Base-by-base conservation (phyloP, 2,329 filamentous ascomycete species). In the Trichoderma polysporum region DNA sequence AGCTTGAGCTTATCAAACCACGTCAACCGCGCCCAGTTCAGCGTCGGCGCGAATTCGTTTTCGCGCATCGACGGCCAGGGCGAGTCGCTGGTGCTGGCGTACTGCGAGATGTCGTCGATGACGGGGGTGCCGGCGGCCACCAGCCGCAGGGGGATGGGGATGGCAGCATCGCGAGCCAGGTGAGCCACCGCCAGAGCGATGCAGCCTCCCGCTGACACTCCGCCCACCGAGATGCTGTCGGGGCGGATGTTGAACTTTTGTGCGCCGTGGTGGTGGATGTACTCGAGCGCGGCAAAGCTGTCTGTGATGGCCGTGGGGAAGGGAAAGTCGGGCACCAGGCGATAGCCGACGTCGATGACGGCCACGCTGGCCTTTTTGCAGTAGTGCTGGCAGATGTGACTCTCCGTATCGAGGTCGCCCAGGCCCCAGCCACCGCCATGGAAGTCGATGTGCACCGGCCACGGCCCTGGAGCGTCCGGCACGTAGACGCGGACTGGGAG, bases 261-360 rank as follows among this genome's bases (percentile, higher is more conserved):
- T 1, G 74, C 73, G 19, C 78, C 79, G 10, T 77, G 71, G 12
- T 71, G 65, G 67, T 78, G 73, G 33, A 82, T 73, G 70, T 81
- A 78, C 66, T 79, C 74, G 37, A 85, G 70, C 2, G 79, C 81
- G 7, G 79, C 79, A 72, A 81, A 85, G 58, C 79, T 80, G 73
- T 86, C 84, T n/a, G 81, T 78, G 19, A 82, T 77, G 33, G 76
- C 77, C 15, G 79, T 78, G n/a, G 84, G 84, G 66, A 83, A 85
- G 5, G 80, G 74, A 68, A 79, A 72, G 71, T 85, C 83, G 9
- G 84, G 84, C 0, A 84, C 81, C 1, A 85, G 78, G 4, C 84
- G 79, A 70, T 86, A 86, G n/a, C 74, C 82, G 12, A 85, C 80
- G 69, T 84, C 81, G 63, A 86, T 77, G 31, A 85, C 82, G 15